These are phyloP conservation scores for Monilinia fructigena DNA, from an alignment of 2,329 filamentous ascomycete genomes.

Conservation along the genomic window DNA sequence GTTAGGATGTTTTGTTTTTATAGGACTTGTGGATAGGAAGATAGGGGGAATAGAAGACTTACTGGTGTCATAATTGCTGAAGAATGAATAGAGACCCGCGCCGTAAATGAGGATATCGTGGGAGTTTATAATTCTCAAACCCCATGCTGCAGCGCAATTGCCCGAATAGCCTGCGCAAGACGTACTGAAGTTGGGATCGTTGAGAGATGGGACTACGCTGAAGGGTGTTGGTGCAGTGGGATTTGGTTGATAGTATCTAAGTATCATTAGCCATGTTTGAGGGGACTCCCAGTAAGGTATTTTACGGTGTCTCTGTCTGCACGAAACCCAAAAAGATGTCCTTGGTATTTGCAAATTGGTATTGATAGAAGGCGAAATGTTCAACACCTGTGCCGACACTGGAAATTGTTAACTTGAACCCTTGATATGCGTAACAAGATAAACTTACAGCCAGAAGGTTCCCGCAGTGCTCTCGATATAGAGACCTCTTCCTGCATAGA, in stretches of 20 bases:
- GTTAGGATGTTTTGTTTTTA: neutral
- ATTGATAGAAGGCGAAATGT: conserved; percentile 54
- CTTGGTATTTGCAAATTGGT: conserved; percentile 46
- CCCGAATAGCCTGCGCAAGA: conserved; percentile 43
- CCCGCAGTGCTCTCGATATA: conserved; percentile 49
- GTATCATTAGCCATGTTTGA: neutral
- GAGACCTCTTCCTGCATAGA: conserved; percentile 49
- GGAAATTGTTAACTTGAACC: neutral
- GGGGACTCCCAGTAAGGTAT: too few species aligned
- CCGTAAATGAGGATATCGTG: conserved; percentile 51
- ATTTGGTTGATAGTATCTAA: conserved; percentile 63
- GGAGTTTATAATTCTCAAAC: conserved; percentile 57
- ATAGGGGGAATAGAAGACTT: neutral
- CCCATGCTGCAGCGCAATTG: conserved; percentile 60
- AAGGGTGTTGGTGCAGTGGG: conserved; percentile 64
- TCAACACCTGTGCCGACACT: conserved; percentile 45
- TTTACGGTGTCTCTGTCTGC: conserved; percentile 34
- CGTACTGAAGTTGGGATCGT: conserved; percentile 52
- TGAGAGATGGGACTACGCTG: conserved; percentile 41
- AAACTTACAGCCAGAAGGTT: conserved; percentile 47
- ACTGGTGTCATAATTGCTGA: conserved; percentile 52
- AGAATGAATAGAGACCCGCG: conserved; percentile 58
- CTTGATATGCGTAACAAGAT: neutral
- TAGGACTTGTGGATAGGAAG: neutral
- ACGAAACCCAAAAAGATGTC: conserved; percentile 34